Evolutionary conservation across 164 flowering plant genomes (phyloP), one percentile per base, ranked within the genome.

Genomic region (Kalanchoe fedtschenkoi): DNA sequence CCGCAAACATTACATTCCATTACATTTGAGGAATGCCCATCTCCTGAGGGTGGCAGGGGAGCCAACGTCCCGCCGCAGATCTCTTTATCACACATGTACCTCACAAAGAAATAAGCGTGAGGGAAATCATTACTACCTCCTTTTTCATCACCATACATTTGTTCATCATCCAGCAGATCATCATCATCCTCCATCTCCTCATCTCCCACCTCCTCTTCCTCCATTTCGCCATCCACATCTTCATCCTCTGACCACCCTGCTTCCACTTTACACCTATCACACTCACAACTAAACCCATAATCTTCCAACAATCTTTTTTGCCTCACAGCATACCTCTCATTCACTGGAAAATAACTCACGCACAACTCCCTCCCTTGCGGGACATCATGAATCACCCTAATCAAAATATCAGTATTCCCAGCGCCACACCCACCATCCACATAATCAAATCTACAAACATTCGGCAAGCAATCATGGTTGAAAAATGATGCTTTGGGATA

Each of bases 1-100:
- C 95, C 90, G 68, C 96, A 91, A 15, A 78, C 90, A 79, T 87
- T 88, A 69, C 97, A 91, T 71, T 91, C 97, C 83, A 88, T 69
- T 7, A 81, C 44, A 60, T 69, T 62, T 8, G 70, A 35, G 1
- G 60, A 16, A 53, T 58, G 64, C 41, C 66, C 69, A 3, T 67
- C 69, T 39, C 66, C 69, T 1, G 71, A 53, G 0, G 82, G 82
- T 3, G 87, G 85, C 54, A 91, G 61, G 13, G 97, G 92, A 53
- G 97, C 97, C 69, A 91, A 66, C 5, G 96, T 91, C 15, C 96
- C 97, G 47, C 83, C 66, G 60, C 96, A 91, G 35, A 78, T 79
- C 6, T 83, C 78, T 58, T 70, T 37, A 39, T 66, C 70, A 39
- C 97, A 91, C 77, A 84, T 72, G 71, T 78, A 91, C 29, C 71